Evolutionary conservation across 441 rosid genomes (phyloP).

Genomic region (Bocquillonia castaneifolia): DNA sequence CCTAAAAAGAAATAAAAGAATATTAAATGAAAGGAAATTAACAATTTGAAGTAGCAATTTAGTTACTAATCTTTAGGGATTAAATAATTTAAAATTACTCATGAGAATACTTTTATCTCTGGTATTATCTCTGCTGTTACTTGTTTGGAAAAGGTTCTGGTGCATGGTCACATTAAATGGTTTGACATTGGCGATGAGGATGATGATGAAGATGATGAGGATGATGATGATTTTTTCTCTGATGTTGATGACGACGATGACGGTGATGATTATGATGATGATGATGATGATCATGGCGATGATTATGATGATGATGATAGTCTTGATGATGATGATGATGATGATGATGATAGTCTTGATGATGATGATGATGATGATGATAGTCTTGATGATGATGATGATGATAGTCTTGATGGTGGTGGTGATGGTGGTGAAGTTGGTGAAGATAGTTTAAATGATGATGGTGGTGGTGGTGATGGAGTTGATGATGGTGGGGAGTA

Average conservation of each 20-base stretch:
- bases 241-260: constrained; percentile 13
- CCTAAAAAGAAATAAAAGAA: background rate
- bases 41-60: background rate
- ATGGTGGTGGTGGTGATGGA: constrained; percentile 20
- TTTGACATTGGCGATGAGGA: constrained; percentile 29
- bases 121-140: constrained; percentile 45
- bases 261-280: constrained; percentile 21
- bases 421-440: constrained; percentile 10
- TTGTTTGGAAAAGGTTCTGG: constrained; percentile 50
- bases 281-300: constrained; percentile 19
- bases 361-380: constrained; percentile 14
- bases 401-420: constrained; percentile 10
- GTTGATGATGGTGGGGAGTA: constrained; percentile 21
- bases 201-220: constrained; percentile 21
- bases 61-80: background rate
- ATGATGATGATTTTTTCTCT: constrained; percentile 10
- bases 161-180: constrained; percentile 28
- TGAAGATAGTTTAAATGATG: no score
- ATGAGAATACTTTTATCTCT: constrained; percentile 10
- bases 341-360: constrained; percentile 4
- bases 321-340: constrained; percentile 15
- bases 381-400: constrained; percentile 20
- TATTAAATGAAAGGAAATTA: background rate
- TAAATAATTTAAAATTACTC: background rate
- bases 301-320: constrained; percentile 7